Evolutionary conservation across 164 flowering plant genomes (phyloP), one percentile per base, ranked within the genome.

Genomic region (Berberis vulgaris): DNA sequence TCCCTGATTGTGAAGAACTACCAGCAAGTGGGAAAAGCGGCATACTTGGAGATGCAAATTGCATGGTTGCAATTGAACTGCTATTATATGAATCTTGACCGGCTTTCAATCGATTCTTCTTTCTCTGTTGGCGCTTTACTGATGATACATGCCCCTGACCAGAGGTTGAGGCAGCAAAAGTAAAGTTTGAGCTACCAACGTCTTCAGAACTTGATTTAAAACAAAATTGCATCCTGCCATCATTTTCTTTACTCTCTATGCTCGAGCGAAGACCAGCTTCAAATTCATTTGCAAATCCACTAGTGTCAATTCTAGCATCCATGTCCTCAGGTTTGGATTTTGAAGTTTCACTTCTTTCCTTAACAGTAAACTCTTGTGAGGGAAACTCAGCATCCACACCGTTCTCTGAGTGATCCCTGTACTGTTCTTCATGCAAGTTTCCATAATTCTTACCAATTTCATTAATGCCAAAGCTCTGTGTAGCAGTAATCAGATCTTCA

Each of bases 151-250:
- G 79, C 60, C 68, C 66, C 67, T 75, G 80, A 69, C 69, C 12
- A 62, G 87, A 69, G 60, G 83, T 70, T 59, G 94, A 74, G 40
- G 98, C 84, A 70, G 87, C 75, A 79, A 94, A 94, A 39, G 79
- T 73, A 67, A 90, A 88, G 55, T 67, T 76, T 38, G 82, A 67
- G 42, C 74, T 76, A 58, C 75, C 62, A 26, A 5, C 57, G 68
- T 75, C 77, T 43, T 82, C 79, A 3, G 79, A 77, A 69, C 59
- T 69, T 26, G 79, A 72, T 71, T 81, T 62, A 65, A 68, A 77
- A 74, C 49, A 54, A 64, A 79, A 77, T 41, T 71, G 73, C 46
- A 7, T 55, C 52, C 61, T 69, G 12, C 65, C 70, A 66, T 78
- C 85, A 71, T 72, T 69, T 61, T 68, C 81, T 69, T 74, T 78